phyloP scores from a whole-genome alignment of 345 rosid species.

The Psidium friedrichsthalianum region DNA sequence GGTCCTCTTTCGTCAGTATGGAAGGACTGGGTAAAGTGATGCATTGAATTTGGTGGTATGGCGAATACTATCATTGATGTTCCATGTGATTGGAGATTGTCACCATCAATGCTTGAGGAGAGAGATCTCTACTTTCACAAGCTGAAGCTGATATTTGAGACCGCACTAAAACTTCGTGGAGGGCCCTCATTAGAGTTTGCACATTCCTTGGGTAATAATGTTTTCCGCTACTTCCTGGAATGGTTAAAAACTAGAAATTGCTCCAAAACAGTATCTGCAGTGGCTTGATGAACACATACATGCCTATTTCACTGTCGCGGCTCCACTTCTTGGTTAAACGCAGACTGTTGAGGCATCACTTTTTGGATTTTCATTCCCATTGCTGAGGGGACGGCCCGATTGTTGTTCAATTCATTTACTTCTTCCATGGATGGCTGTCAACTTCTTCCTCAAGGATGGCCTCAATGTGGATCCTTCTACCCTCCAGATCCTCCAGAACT shows the following conservation, averaged over 20 bases:
- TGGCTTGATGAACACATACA: slow-evolving; percentile 95
- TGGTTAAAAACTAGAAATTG: slow-evolving; percentile 98
- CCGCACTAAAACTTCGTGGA: slow-evolving; percentile 82
- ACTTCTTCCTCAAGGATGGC: slow-evolving; percentile 76
- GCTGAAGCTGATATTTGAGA: slow-evolving; percentile 93
- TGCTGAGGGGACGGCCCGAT: slow-evolving; percentile 96
- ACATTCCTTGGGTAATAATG: slow-evolving; percentile 94
- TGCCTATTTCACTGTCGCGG: slow-evolving; percentile 93
- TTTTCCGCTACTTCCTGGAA: slow-evolving; percentile 92
- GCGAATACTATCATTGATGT: slow-evolving; percentile 90
- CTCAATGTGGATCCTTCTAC: slow-evolving; percentile 66
- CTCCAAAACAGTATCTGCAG: slow-evolving; percentile 74
- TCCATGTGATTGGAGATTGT: slow-evolving; percentile 95
- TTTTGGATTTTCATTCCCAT: slow-evolving; percentile 88
- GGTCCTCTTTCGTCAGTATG: slow-evolving; percentile 96
- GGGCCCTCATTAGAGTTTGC: slow-evolving; percentile 93
- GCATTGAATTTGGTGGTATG: slow-evolving; percentile 90
- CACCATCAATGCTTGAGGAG: slow-evolving; percentile 93
- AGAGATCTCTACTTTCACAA: slow-evolving; percentile 95
- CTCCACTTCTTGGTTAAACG: slow-evolving; percentile 94
- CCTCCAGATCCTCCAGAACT: slow-evolving; percentile 74
- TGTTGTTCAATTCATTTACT: slow-evolving; percentile 80
- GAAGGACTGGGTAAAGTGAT: slow-evolving; percentile 99
- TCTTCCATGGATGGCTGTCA: slow-evolving; percentile 86
- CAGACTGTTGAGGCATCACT: slow-evolving; percentile 71